These are phyloP conservation scores for Nigrospora sphaerica DNA, from an alignment of 2,329 filamentous ascomycete species.

Conservation along the genomic window DNA sequence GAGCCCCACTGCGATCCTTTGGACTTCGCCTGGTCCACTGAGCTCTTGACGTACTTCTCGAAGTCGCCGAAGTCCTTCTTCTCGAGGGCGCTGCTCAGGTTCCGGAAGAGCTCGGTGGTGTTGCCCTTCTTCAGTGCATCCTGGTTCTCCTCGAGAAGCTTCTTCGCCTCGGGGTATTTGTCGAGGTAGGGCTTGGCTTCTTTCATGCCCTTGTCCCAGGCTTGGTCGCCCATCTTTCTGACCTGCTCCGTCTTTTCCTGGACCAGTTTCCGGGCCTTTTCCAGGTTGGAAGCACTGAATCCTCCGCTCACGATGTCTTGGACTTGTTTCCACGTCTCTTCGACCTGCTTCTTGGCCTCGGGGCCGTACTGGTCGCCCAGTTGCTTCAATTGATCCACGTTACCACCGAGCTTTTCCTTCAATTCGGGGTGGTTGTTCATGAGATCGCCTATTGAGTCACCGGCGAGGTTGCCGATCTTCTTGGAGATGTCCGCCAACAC, in stretches of 20 bases:
- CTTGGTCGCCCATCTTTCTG: constrained; percentile 61
- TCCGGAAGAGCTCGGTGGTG: constrained; percentile 53
- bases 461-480: constrained; percentile 53
- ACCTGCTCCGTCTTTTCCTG: constrained; percentile 65
- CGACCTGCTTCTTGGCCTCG: constrained; percentile 69
- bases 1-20: constrained; percentile 28
- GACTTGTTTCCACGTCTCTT: constrained; percentile 63
- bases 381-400: constrained; percentile 61
- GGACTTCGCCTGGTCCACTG: constrained; percentile 52
- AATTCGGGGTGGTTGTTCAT: constrained; percentile 67
- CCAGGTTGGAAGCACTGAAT: constrained; percentile 41
- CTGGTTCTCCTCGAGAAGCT: constrained; percentile 64
- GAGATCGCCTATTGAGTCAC: constrained; percentile 56
- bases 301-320: constrained; percentile 57
- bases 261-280: constrained; percentile 54
- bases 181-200: constrained; percentile 66
- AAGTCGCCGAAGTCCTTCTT: constrained; percentile 54
- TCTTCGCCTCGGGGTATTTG: constrained; percentile 69
- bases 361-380: constrained; percentile 65
- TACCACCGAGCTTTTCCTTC: constrained; percentile 65
- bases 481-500: constrained; percentile 55
- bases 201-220: constrained; percentile 65
- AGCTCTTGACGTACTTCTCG: constrained; percentile 53
- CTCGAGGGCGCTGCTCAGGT: constrained; percentile 53
- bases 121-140: constrained; percentile 63